Evolutionary conservation across 768 basidiomycete species (phyloP).

Genomic region (Auricularia auricula-judae): DNA sequence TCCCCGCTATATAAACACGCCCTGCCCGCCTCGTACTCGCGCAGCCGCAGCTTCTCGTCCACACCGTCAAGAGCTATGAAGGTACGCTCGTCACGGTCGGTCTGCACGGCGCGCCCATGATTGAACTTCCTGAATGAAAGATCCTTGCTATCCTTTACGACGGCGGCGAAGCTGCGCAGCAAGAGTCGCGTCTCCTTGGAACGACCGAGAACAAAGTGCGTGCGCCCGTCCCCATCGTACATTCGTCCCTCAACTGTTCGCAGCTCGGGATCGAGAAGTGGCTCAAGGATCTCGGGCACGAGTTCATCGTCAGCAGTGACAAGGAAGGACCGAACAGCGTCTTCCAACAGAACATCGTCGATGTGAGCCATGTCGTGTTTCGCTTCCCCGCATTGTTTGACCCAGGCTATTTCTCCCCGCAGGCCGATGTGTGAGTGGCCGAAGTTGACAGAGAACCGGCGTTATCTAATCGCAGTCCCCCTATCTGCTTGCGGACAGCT

Average conservation of each 20-base stretch:
- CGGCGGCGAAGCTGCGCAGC: slow-evolving; percentile 50
- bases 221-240: background rate
- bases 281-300: slow-evolving; percentile 63
- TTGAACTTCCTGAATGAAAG: slow-evolving; percentile 21
- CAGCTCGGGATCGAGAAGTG: slow-evolving; percentile 66
- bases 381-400: slow-evolving; percentile 1
- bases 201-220: slow-evolving; percentile 69
- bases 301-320: slow-evolving; percentile 64
- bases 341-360: slow-evolving; percentile 74
- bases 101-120: background rate
- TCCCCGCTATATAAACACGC: background rate
- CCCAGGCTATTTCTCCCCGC: slow-evolving; percentile 9
- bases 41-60: background rate
- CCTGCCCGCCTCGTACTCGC: too few relatives aligned
- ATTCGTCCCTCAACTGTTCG: background rate
- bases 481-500: background rate
- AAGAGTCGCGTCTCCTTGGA: slow-evolving; percentile 68
- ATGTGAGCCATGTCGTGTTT: slow-evolving; percentile 35
- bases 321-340: slow-evolving; percentile 75
- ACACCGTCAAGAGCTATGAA: background rate
- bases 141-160: slow-evolving; percentile 66
- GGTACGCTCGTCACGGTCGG: background rate
- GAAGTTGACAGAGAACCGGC: background rate
- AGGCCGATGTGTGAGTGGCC: slow-evolving; percentile 48
- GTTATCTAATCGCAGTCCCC: background rate